phyloP scores from a whole-genome alignment of 1,284 basidiomycete genomes.

The Puccinia hordei region DNA sequence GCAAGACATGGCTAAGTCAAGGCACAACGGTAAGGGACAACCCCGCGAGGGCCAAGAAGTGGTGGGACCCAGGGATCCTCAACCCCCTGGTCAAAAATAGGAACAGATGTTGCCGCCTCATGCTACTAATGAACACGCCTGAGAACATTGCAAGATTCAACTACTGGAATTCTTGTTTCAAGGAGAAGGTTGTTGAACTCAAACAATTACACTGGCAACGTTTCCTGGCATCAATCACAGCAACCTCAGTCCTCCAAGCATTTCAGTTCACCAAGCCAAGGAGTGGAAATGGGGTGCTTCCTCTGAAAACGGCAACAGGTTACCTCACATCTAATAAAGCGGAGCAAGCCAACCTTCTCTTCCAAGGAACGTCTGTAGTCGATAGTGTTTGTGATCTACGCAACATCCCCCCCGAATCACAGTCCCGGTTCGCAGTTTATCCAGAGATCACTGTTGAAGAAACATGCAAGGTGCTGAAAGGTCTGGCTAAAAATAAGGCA shows the following conservation, averaged over 20 bases:
- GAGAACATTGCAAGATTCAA: neutral
- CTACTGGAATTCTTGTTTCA: constrained; percentile 8
- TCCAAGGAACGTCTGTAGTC: neutral
- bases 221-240: neutral
- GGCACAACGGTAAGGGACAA: neutral
- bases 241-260: neutral
- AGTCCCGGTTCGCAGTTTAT: neutral
- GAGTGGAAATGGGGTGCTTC: neutral
- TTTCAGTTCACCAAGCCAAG: constrained; percentile 20
- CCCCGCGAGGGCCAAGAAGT: neutral
- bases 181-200: neutral
- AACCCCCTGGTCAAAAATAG: constrained; percentile 4
- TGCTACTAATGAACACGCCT: neutral
- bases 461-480: neutral
- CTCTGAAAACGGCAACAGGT: neutral
- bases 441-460: neutral
- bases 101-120: neutral
- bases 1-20: neutral
- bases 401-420: neutral
- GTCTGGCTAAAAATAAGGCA: constrained; percentile 17
- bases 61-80: constrained; percentile 20
- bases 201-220: constrained; percentile 4
- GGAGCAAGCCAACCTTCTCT: constrained; percentile 16
- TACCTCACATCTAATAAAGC: neutral
- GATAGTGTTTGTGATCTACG: neutral